Evolutionary conservation across 73 alveolate genomes (phyloP).

Genomic region (Tetrahymena thermophila): DNA sequence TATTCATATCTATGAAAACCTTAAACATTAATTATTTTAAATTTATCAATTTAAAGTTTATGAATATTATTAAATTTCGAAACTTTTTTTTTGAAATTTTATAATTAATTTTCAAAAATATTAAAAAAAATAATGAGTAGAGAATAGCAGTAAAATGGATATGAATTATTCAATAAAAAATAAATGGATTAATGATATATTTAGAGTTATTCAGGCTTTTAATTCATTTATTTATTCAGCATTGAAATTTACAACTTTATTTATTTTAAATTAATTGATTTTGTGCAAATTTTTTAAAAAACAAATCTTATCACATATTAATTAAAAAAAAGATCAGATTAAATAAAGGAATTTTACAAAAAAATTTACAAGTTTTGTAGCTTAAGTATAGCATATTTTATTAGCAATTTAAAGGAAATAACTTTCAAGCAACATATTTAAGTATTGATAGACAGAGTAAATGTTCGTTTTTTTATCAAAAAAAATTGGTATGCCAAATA

Average conservation of each 20-base stretch:
- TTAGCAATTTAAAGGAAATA: background rate
- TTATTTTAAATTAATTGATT: background rate
- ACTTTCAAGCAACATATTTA: background rate
- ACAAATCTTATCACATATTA: background rate
- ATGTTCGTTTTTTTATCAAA: constrained; percentile 38
- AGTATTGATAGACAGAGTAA: background rate
- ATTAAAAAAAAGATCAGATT: background rate
- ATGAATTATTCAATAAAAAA: background rate
- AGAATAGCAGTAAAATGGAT: background rate
- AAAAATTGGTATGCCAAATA: constrained; percentile 67
- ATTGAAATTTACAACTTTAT: background rate
- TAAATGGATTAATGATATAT: background rate
- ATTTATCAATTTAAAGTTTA: background rate
- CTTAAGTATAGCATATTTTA: background rate
- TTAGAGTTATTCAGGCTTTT: background rate
- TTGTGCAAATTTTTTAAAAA: background rate
- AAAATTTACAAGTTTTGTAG: background rate
- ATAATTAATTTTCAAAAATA: background rate
- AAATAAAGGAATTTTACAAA: background rate
- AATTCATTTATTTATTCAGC: background rate
- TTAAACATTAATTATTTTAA: too few species aligned
- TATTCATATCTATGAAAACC: too few species aligned
- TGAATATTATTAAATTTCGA: background rate
- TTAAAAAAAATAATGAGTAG: background rate
- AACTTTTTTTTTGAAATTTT: background rate